Evolutionary conservation across 148 eudicot species (phyloP).

Genomic region (Rhododendron molle): DNA sequence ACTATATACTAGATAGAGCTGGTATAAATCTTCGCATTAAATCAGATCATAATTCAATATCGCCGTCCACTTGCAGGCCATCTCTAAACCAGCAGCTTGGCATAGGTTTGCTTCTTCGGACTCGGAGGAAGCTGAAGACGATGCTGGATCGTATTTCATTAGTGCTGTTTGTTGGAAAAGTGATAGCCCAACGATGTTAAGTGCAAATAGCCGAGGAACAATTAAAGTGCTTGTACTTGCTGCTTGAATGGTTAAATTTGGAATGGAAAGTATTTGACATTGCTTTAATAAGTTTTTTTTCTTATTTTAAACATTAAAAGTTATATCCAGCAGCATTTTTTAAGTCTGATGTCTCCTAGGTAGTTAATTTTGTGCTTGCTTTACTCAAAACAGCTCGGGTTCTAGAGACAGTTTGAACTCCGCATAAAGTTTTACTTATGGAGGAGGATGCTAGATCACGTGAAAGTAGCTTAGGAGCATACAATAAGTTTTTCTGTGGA

Average conservation of each 20-base stretch:
- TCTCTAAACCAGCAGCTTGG: slow-evolving; percentile 59
- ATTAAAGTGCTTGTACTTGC: slow-evolving; percentile 72
- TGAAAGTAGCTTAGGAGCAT: no score
- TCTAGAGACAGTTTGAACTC: no score
- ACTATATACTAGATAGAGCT: slow-evolving; percentile 32
- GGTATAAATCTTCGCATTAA: not conserved
- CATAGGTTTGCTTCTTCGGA: slow-evolving; percentile 53
- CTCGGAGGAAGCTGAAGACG: slow-evolving; percentile 38
- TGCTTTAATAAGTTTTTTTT: not conserved
- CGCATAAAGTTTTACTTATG: no score
- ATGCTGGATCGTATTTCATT: slow-evolving; percentile 59
- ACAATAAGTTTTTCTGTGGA: no score
- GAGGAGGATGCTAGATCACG: no score
- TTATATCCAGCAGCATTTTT: not conserved
- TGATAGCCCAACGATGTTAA: slow-evolving; percentile 66
- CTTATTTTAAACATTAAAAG: not conserved
- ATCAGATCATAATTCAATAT: not conserved
- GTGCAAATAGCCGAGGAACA: slow-evolving; percentile 82
- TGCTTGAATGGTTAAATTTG: slow-evolving; percentile 36
- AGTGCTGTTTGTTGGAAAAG: slow-evolving; percentile 91
- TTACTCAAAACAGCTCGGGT: not conserved
- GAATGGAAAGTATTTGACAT: slow-evolving; percentile 5
- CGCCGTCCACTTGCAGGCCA: slow-evolving; percentile 47
- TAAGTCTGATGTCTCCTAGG: no score
- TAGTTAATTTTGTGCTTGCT: no score